phyloP scores from a whole-genome alignment of 2,329 filamentous ascomycete genomes.

The Madurella fahalii region DNA sequence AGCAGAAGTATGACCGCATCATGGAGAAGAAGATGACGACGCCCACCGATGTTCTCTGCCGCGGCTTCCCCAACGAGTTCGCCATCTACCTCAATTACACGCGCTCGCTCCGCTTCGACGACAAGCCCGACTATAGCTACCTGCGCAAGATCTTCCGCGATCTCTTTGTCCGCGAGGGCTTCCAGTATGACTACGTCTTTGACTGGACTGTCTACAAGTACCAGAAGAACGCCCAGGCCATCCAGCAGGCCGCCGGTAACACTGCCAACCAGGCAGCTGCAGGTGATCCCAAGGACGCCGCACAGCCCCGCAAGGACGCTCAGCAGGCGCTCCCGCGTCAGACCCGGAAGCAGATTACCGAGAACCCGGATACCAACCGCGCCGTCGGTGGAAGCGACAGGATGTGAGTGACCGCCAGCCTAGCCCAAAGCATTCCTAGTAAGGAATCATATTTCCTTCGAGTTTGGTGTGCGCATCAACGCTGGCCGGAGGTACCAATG shows the following conservation, averaged over 20 bases:
- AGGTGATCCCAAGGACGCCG: conserved; percentile 10
- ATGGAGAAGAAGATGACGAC: conserved; percentile 99
- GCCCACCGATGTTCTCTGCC: conserved; percentile 95
- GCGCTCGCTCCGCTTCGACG: conserved; percentile 94
- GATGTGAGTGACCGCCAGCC: conserved; percentile 85
- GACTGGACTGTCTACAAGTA: conserved; percentile 99
- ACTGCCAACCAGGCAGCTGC: conserved; percentile 48
- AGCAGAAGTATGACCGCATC: conserved; percentile 99
- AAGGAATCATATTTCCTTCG: conserved; percentile 82
- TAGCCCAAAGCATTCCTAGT: conserved; percentile 67
- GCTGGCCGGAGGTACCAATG: conserved; percentile 68
- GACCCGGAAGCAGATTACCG: conserved; percentile 74
- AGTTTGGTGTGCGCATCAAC: conserved; percentile 74
- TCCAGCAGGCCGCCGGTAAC: conserved; percentile 64
- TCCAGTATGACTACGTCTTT: conserved; percentile 99
- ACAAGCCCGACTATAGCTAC: conserved; percentile 99
- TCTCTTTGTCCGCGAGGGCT: conserved; percentile 95
- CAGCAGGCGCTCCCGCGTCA: conserved; percentile 53
- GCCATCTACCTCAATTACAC: conserved; percentile 99
- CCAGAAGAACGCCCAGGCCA: conserved; percentile 97
- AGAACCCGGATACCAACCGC: conserved; percentile 69
- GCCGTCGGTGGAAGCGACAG: conserved; percentile 78
- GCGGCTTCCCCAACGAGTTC: conserved; percentile 98
- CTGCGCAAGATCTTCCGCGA: conserved; percentile 99
- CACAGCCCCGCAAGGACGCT: conserved; percentile 24